A percentile compares a stretch with the other conserved stretches of the same genome.
Conservation (phyloP, 2,329 filamentous ascomycete species). For the Byssochlamys sp. region DNA sequence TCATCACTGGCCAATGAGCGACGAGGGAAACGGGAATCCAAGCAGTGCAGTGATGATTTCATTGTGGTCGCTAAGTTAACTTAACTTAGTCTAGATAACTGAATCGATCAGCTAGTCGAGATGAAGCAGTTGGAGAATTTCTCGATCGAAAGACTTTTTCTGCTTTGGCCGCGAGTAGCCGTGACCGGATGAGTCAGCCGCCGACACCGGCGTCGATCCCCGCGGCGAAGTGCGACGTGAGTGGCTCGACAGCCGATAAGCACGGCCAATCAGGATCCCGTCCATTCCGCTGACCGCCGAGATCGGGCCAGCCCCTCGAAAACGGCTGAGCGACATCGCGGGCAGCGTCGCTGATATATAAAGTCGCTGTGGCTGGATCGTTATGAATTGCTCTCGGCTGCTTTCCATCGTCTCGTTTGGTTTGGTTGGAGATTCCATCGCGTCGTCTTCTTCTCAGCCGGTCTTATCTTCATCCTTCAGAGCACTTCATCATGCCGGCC, state of each 20-base stretch:
- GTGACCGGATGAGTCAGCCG: not conserved
- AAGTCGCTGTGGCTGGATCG: not conserved
- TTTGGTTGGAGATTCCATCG: not conserved
- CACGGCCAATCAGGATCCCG: constrained; percentile 16
- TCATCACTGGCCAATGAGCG: not conserved
- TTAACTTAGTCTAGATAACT: not conserved
- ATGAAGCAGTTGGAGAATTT: not conserved
- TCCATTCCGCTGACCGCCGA: constrained; percentile 29
- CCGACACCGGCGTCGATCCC: not conserved
- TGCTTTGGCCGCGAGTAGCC: not conserved
- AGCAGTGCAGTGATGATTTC: not conserved
- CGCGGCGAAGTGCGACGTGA: not conserved
- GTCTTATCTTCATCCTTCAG: not conserved
- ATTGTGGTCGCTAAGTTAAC: not conserved
- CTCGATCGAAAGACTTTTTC: no score
- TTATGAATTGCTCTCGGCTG: no score
- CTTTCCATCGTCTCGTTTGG: not conserved
- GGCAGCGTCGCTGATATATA: not conserved
- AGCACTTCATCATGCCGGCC: constrained; percentile 59
- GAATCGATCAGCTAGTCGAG: not conserved
- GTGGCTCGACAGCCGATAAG: not conserved
- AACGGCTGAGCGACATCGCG: constrained; percentile 27
- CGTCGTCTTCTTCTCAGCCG: not conserved
- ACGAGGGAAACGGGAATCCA: not conserved
- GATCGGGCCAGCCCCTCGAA: constrained; percentile 26